phyloP scores from a whole-genome alignment of 2,329 filamentous ascomycete species.

The Neofusicoccum parvum region DNA sequence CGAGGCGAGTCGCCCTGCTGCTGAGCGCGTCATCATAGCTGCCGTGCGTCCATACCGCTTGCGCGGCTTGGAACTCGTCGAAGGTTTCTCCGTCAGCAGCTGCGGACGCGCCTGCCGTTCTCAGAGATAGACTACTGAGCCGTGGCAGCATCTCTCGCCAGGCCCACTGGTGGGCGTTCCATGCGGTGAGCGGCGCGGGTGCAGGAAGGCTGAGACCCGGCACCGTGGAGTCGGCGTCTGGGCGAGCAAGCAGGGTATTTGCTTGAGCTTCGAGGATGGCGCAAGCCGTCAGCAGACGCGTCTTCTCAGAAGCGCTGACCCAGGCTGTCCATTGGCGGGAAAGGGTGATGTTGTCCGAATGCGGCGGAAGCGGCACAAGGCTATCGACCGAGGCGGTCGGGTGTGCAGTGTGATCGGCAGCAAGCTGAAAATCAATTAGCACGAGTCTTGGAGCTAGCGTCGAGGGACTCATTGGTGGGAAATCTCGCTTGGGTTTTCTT shows the following conservation, averaged over 20 bases:
- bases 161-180: constrained; percentile 35
- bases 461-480: background rate
- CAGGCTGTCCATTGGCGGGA: constrained; percentile 36
- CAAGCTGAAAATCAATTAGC: constrained; percentile 9
- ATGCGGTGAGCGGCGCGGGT: constrained; percentile 37
- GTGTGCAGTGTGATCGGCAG: constrained; percentile 6
- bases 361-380: constrained; percentile 11
- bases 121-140: constrained; percentile 20
- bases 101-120: constrained; percentile 17
- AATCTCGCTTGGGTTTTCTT: constrained; percentile 6
- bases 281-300: constrained; percentile 45
- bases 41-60: background rate
- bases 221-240: constrained; percentile 12
- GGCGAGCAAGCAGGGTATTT: constrained; percentile 13
- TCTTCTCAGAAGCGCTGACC: constrained; percentile 34
- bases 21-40: background rate
- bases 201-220: constrained; percentile 40
- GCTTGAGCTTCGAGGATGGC: constrained; percentile 45
- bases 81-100: constrained; percentile 5
- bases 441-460: background rate
- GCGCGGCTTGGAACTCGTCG: constrained; percentile 12
- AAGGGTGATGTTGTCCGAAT: constrained; percentile 27
- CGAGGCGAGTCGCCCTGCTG: constrained; percentile 5
- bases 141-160: constrained; percentile 9
- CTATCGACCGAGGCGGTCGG: constrained; percentile 14